Conservation (phyloP, 2,329 filamentous ascomycete species). For the Nemania sp. region DNA sequence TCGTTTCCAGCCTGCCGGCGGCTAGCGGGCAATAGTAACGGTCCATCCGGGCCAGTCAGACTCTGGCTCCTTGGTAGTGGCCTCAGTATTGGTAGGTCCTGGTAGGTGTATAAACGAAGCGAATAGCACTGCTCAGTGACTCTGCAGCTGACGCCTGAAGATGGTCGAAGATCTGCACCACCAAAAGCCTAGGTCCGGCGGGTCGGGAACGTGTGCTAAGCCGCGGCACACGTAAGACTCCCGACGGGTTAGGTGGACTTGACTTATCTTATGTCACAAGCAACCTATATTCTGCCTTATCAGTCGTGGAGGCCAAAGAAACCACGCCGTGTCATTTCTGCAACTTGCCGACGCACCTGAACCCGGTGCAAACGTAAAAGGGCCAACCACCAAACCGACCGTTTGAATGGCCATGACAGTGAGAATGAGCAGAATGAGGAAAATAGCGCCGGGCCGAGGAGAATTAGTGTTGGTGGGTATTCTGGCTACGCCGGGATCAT, state of each 20-base stretch:
- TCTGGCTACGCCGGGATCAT: constrained; percentile 3
- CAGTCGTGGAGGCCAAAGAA: neutral
- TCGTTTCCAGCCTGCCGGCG: neutral
- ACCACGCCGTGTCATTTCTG: neutral
- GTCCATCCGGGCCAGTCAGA: neutral
- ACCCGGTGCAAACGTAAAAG: constrained; percentile 7
- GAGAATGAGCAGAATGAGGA: too few relatives aligned
- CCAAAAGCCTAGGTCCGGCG: constrained; percentile 10
- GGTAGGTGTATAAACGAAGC: too few relatives aligned
- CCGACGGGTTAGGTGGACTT: neutral
- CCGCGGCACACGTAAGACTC: constrained; percentile 9
- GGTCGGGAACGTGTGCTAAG: constrained; percentile 6
- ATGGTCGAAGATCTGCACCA: constrained; percentile 8
- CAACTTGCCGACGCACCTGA: neutral
- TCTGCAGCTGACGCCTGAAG: constrained; percentile 11
- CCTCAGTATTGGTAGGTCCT: too few relatives aligned
- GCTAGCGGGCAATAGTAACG: too few relatives aligned
- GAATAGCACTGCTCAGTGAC: too few relatives aligned
- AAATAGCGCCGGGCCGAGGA: too few relatives aligned
- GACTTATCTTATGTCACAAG: constrained; percentile 14
- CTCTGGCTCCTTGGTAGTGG: neutral
- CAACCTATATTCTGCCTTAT: neutral
- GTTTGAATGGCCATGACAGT: too few relatives aligned
- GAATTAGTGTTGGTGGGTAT: neutral
- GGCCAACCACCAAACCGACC: too few relatives aligned